phyloP scores from a whole-genome alignment of 345 rosid species.

The Chamaenerion angustifolium region DNA sequence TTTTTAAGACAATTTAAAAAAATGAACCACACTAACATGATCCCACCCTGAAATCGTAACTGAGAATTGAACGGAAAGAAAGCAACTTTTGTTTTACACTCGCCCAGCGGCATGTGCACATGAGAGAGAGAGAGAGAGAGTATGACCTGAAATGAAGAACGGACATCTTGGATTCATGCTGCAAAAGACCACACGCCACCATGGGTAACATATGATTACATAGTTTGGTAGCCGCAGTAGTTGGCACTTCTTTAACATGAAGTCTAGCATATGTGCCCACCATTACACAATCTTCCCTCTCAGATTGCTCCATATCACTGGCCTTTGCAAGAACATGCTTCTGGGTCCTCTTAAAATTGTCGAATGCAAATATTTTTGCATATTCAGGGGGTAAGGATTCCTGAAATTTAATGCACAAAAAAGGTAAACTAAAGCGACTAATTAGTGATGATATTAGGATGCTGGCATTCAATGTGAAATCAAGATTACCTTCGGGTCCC shows the following conservation, averaged over 20 bases:
- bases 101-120: neutral
- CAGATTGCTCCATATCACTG: constrained; percentile 37
- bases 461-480: neutral
- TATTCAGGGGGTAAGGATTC: constrained; percentile 90
- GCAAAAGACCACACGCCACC: constrained; percentile 73
- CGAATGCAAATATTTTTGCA: constrained; percentile 86
- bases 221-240: constrained; percentile 41
- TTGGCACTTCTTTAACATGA: constrained; percentile 61
- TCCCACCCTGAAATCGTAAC: neutral
- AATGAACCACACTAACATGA: no score
- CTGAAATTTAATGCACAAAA: constrained; percentile 29
- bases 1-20: neutral
- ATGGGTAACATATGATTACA: constrained; percentile 34
- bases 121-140: constrained; percentile 3
- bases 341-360: constrained; percentile 66
- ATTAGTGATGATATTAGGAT: neutral
- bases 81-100: no score
- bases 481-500: constrained; percentile 79
- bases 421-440: neutral
- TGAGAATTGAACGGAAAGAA: neutral
- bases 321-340: constrained; percentile 66
- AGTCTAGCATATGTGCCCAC: constrained; percentile 58
- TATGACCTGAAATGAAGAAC: constrained; percentile 81
- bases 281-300: constrained; percentile 38
- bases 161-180: constrained; percentile 96